Conservation (phyloP, 78 protist genomes). For the Emiliania huxleyi region DNA sequence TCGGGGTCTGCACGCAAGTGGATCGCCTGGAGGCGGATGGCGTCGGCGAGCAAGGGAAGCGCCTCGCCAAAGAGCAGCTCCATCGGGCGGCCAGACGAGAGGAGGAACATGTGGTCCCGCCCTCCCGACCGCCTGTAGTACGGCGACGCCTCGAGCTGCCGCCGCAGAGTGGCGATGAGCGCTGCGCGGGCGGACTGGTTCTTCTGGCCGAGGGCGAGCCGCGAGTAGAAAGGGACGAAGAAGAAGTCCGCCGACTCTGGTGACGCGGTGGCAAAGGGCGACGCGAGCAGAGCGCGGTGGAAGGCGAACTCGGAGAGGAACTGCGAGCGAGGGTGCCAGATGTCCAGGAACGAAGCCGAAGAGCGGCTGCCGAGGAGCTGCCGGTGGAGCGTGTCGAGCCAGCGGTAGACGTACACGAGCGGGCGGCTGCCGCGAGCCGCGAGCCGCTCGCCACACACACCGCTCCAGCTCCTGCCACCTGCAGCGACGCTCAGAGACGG, state of each 20-base stretch:
- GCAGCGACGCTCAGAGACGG: not conserved
- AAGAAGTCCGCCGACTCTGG: not conserved
- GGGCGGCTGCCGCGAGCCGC: not conserved
- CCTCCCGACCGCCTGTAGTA: no score
- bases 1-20: no score
- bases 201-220: not conserved
- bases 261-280: not conserved
- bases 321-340: not conserved
- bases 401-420: not conserved
- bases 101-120: no score
- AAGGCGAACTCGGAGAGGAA: not conserved
- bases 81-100: no score
- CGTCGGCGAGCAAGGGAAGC: no score
- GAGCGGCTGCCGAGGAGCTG: not conserved
- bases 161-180: not conserved
- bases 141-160: no score
- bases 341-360: not conserved
- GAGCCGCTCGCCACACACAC: not conserved
- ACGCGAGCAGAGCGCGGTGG: not conserved
- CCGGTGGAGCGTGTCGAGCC: not conserved
- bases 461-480: not conserved
- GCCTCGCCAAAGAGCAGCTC: no score
- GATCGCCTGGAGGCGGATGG: no score
- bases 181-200: not conserved
- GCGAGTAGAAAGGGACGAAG: not conserved